Base-by-base conservation (phyloP, 140 eudicot species). In the Anethum foeniculum region DNA sequence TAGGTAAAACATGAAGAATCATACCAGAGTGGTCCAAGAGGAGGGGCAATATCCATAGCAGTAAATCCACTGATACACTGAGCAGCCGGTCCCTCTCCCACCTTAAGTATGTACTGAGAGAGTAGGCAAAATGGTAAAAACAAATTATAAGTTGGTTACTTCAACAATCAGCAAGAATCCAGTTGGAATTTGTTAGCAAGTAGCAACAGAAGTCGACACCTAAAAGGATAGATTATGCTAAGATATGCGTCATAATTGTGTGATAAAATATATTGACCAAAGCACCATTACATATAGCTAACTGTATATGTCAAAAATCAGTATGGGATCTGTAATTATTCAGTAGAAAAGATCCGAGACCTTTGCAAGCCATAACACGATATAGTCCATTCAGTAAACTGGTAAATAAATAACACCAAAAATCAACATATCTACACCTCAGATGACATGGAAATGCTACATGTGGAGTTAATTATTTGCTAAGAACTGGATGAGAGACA, bases 31-130 rank as follows among this genome's bases (percentile, higher is more conserved):
- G 79, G 79, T 76, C 79, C 79, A 93, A 97, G 92, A 32, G 90
- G 88, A 68, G 97, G 97, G 47, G 79, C 25, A 32, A 76, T 23
- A 49, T 76, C 79, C 25, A 76, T 15, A 16, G 79, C 79, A 48
- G 67, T 76, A 19, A 76, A 49, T 13, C 79, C 79, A 16, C 97
- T 97, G 76, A 83, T 87, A 38, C 92, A 90, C 69, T 94, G 91
- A 71, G 83, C 13, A 88, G 67, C 58, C 88, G 93, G 71, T 89
- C 90, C 23, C 86, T 88, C 79, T 0, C 79, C 79, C 15, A 88
- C 92, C 86, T 90, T 90, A 67, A 93, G 84, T 52, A 93, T 83
- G 81, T 93, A 93, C 98, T 93, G 88, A 78, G 60, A 34, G 71
- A 60, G 71, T 9, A 54, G 64, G 71, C 39, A 32, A 80, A 30